Percentiles rank a stretch among this genome's conserved stretches.
Evolutionary conservation across 768 basidiomycete genomes (phyloP).

Genomic region (Myochromella boudieri): DNA sequence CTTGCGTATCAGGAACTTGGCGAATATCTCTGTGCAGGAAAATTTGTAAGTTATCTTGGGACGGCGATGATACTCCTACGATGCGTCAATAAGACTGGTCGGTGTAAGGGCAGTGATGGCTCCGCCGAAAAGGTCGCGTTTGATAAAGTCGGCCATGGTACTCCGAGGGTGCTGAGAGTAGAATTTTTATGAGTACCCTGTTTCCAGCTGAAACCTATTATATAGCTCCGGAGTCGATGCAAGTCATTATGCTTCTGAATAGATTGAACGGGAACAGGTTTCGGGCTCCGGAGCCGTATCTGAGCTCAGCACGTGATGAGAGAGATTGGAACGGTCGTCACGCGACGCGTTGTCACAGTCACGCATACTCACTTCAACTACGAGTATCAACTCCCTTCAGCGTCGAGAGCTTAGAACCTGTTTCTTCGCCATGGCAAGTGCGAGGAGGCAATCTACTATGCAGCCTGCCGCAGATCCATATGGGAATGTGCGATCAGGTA

Average conservation of each 20-base stretch:
- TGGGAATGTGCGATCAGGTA: conserved; percentile 55
- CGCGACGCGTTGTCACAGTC: conserved; percentile 34
- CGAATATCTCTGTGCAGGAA: conserved; percentile 46
- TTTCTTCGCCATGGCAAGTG: conserved; percentile 40
- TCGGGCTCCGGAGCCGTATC: neutral
- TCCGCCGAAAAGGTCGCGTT: conserved; percentile 77
- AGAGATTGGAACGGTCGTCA: conserved; percentile 20
- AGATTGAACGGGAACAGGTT: too few species aligned
- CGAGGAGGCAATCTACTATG: conserved; percentile 57
- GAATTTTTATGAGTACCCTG: neutral
- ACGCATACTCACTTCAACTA: too few species aligned
- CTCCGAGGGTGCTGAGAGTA: neutral
- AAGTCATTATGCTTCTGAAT: neutral
- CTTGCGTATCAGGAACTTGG: conserved; percentile 93
- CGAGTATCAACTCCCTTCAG: too few species aligned
- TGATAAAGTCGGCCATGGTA: conserved; percentile 21
- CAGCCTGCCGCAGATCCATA: conserved; percentile 51
- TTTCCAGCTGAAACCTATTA: neutral
- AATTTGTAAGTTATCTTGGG: neutral
- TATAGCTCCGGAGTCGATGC: neutral
- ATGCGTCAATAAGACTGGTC: conserved; percentile 69
- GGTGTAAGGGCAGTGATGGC: conserved; percentile 71
- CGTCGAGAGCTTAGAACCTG: too few species aligned
- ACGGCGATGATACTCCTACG: conserved; percentile 51
- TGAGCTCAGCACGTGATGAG: conserved; percentile 18